Evolutionary conservation across 768 basidiomycete genomes (phyloP).

Genomic region (Hypsizygus marmoreus): DNA sequence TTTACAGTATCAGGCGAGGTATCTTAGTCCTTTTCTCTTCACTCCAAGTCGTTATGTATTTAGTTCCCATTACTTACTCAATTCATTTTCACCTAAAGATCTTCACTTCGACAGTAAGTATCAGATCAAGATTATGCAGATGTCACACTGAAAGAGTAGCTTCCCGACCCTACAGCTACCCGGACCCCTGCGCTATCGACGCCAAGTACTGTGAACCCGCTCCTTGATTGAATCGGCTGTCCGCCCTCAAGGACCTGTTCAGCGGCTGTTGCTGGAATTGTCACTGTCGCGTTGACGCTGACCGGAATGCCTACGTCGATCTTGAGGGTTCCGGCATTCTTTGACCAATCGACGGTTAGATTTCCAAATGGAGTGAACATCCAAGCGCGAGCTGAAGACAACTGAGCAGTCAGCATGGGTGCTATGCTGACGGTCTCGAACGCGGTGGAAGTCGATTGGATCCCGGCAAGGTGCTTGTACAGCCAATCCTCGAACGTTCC

Average conservation of each 20-base stretch:
- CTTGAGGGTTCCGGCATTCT: constrained; percentile 10
- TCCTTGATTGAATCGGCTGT: constrained; percentile 7
- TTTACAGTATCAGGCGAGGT: background rate
- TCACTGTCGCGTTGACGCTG: constrained; percentile 25
- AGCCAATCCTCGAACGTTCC: constrained; percentile 35
- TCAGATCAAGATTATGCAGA: no score
- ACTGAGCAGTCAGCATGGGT: constrained; percentile 18
- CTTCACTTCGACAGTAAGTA: no score
- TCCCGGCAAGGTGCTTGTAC: constrained; percentile 28
- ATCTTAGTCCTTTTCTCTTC: background rate
- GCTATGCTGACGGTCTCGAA: constrained; percentile 26
- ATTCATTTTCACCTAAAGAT: background rate
- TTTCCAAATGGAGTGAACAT: constrained; percentile 30
- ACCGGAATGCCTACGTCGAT: constrained; percentile 24
- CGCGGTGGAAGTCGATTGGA: constrained; percentile 24
- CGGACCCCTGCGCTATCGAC: background rate
- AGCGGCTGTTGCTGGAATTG: constrained; percentile 6
- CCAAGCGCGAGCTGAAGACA: constrained; percentile 26
- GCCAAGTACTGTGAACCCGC: constrained; percentile 1
- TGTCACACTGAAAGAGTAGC: constrained; percentile 17
- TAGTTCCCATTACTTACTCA: background rate
- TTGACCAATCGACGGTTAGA: constrained; percentile 23
- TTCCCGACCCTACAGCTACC: constrained; percentile 16
- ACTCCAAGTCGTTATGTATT: background rate
- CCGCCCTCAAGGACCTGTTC: constrained; percentile 15